phyloP scores from a whole-genome alignment of 2,329 filamentous ascomycete genomes.

The Venturiaceae sp. region DNA sequence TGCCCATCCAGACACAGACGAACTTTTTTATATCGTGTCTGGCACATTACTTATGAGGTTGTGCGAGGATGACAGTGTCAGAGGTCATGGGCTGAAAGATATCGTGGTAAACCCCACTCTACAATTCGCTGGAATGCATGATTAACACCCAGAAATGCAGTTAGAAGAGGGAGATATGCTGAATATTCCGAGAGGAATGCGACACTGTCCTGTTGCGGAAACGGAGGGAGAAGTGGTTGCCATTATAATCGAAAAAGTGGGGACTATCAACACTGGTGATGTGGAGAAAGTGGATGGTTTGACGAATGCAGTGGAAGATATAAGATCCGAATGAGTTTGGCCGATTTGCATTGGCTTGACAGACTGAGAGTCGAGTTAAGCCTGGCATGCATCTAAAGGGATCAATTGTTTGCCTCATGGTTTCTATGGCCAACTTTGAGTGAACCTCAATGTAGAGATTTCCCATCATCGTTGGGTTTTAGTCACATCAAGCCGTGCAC shows the following conservation, averaged over 20 bases:
- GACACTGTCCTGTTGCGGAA: neutral
- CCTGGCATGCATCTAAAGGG: too few species aligned
- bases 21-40: neutral
- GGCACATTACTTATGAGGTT: neutral
- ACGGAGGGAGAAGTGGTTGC: neutral
- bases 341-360: too few species aligned
- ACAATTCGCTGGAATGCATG: neutral
- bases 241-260: neutral
- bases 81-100: neutral
- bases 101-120: neutral
- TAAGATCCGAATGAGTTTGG: too few species aligned
- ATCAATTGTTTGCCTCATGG: too few species aligned
- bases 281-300: neutral
- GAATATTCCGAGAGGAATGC: neutral
- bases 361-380: too few species aligned
- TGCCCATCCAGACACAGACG: neutral
- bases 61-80: neutral
- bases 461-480: too few species aligned
- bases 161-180: neutral
- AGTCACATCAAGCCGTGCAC: too few species aligned
- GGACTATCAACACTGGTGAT: too few species aligned
- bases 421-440: too few species aligned
- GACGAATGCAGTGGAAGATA: neutral
- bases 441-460: too few species aligned
- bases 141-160: neutral